These are phyloP conservation scores for Ascochyta viciae-villosae DNA, from an alignment of 2,329 filamentous ascomycete genomes.

Conservation along the genomic window DNA sequence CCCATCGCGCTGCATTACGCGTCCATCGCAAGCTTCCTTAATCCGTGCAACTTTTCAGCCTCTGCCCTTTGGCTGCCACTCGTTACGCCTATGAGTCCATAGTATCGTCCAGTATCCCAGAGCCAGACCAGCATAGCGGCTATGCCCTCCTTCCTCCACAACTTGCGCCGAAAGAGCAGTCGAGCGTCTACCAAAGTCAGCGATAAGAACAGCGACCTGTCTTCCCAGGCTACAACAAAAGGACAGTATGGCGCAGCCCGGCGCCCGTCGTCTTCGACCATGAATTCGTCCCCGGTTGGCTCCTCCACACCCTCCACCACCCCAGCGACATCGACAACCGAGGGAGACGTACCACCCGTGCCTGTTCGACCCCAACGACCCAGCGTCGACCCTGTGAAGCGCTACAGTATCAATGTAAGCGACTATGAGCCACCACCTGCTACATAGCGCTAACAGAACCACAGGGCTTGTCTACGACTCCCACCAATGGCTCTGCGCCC, in stretches of 20 bases:
- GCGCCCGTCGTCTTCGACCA: slow-evolving; percentile 68
- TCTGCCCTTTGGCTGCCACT: slow-evolving; percentile 18
- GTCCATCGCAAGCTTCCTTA: slow-evolving; percentile 22
- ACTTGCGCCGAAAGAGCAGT: slow-evolving; percentile 74
- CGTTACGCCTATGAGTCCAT: slow-evolving; percentile 27
- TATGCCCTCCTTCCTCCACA: slow-evolving; percentile 72
- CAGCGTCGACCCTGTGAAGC: slow-evolving; percentile 53
- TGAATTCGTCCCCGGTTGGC: slow-evolving; percentile 65
- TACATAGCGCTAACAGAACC: slow-evolving; percentile 9
- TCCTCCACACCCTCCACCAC: slow-evolving; percentile 73
- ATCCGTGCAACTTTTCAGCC: slow-evolving; percentile 16
- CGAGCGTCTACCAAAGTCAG: slow-evolving; percentile 70
- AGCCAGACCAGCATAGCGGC: slow-evolving; percentile 20
- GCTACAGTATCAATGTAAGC: slow-evolving; percentile 61
- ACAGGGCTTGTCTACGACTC: slow-evolving; percentile 61
- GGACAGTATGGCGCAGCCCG: slow-evolving; percentile 35
- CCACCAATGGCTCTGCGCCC: slow-evolving; percentile 55
- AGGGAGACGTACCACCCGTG: slow-evolving; percentile 66
- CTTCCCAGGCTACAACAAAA: slow-evolving; percentile 25
- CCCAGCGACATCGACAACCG: slow-evolving; percentile 74
- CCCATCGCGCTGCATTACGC: slow-evolving; percentile 35
- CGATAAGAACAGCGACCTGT: slow-evolving; percentile 21
- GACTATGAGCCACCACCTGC: neutral
- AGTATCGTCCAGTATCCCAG: slow-evolving; percentile 13
- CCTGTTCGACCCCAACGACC: slow-evolving; percentile 55